Percentiles rank a stretch among this genome's conserved stretches.
Evolutionary conservation across 495 filamentous ascomycete species (phyloP).

Genomic region (Podospora conica): DNA sequence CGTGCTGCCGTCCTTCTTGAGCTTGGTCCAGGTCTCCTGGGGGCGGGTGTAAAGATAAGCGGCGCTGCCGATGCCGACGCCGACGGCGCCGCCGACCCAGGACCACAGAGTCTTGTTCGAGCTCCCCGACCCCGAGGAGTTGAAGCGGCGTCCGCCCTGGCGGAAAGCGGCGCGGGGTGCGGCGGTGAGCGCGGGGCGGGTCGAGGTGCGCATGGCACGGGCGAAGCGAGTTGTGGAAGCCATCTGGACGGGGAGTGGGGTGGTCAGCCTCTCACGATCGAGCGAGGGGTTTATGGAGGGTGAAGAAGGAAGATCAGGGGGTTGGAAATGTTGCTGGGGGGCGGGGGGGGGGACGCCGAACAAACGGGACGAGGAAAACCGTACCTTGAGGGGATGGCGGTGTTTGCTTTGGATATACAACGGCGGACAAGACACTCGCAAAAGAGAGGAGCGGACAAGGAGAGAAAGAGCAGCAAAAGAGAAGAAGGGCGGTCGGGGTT

Average conservation of each 20-base stretch:
- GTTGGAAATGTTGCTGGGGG: not conserved
- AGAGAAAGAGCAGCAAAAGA: not conserved
- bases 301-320: not conserved
- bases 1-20: constrained; percentile 49
- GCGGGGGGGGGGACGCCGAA: not conserved
- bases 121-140: constrained; percentile 62
- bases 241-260: constrained; percentile 30
- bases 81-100: constrained; percentile 47
- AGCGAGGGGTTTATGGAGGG: not conserved
- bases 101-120: constrained; percentile 42
- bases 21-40: constrained; percentile 37
- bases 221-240: constrained; percentile 45
- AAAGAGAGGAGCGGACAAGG: not conserved
- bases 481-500: not conserved
- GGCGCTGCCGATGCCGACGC: constrained; percentile 56
- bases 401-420: not conserved
- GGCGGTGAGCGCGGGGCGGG: constrained; percentile 42
- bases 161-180: constrained; percentile 56
- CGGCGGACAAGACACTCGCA: not conserved
- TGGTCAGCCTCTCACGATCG: not conserved
- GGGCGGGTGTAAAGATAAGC: constrained; percentile 61
- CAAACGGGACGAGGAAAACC: not conserved
- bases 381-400: not conserved
- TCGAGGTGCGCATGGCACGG: constrained; percentile 53
- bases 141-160: constrained; percentile 62